A percentile compares a stretch with the other conserved stretches of the same genome.
These are phyloP conservation scores for Prunus yedoensis DNA, from an alignment of 331 rosid genomes.

Conservation along the genomic window DNA sequence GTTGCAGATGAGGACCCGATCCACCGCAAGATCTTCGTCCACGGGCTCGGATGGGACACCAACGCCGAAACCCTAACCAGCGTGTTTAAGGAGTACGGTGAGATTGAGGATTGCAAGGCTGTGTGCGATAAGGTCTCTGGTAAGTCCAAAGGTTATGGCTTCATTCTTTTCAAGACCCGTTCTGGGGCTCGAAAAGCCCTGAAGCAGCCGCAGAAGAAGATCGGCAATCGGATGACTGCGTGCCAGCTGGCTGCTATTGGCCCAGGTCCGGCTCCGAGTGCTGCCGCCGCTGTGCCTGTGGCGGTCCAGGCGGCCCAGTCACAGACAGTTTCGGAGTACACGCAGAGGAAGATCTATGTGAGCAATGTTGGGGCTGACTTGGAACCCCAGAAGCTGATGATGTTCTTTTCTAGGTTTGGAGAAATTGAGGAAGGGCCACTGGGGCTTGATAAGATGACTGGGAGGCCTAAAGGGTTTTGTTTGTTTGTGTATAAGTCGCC, in stretches of 20 bases:
- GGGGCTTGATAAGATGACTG: conserved; percentile 81
- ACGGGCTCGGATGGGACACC: conserved; percentile 95
- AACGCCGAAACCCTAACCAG: conserved; percentile 55
- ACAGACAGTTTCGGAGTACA: conserved; percentile 55
- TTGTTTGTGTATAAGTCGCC: conserved; percentile 69
- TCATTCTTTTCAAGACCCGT: conserved; percentile 75
- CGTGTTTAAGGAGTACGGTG: conserved; percentile 72
- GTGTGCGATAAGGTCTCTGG: conserved; percentile 87
- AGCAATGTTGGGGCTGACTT: conserved; percentile 86
- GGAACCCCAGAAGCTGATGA: conserved; percentile 63
- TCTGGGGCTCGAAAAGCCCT: conserved; percentile 77
- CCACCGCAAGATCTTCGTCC: conserved; percentile 85
- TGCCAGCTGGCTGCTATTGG: conserved; percentile 90
- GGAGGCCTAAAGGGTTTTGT: conserved; percentile 91
- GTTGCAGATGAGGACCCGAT: conserved; percentile 71
- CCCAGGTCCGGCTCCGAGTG: conserved; percentile 45
- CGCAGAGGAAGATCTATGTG: conserved; percentile 83
- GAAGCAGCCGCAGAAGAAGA: conserved; percentile 89
- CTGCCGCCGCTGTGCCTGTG: conserved; percentile 5
- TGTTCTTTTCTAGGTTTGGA: conserved; percentile 66
- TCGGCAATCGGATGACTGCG: conserved; percentile 84
- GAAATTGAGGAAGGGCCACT: conserved; percentile 94
- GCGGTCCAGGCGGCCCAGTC: conserved; percentile 13
- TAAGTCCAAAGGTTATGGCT: conserved; percentile 91
- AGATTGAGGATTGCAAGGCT: conserved; percentile 90